Conservation (phyloP, 148 eudicot genomes). For the Drosera capensis region DNA sequence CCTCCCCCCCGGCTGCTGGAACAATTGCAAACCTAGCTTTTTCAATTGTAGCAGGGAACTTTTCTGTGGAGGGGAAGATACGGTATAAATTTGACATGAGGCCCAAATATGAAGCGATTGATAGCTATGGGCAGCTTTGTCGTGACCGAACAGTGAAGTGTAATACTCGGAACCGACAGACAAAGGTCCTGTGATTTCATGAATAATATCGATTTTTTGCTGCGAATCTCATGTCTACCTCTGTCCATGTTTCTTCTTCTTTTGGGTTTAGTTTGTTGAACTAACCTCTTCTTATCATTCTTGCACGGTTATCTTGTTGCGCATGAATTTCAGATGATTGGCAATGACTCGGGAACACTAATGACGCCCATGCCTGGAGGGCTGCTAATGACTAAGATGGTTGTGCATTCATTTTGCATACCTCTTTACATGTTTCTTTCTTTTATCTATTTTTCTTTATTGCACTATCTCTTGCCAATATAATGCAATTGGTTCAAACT, state of each 20-base stretch:
- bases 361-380: slow-evolving; percentile 73
- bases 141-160: slow-evolving; percentile 68
- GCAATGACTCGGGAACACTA: slow-evolving; percentile 47
- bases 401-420: neutral
- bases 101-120: slow-evolving; percentile 64
- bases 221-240: too few relatives aligned
- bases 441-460: neutral
- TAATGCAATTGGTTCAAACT: neutral
- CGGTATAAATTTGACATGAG: slow-evolving; percentile 73
- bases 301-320: slow-evolving; percentile 6
- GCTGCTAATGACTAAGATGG: slow-evolving; percentile 4
- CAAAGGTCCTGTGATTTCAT: slow-evolving; percentile 32
- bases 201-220: neutral
- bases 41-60: slow-evolving; percentile 28
- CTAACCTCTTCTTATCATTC: neutral
- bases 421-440: slow-evolving; percentile 10
- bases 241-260: neutral
- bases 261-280: neutral
- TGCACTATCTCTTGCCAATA: neutral
- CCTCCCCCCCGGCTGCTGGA: too few relatives aligned
- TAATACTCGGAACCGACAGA: slow-evolving; percentile 57
- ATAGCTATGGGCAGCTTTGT: slow-evolving; percentile 70
- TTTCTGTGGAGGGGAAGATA: slow-evolving; percentile 70
- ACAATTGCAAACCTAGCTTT: too few relatives aligned
- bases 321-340: slow-evolving; percentile 36